Percentiles rank a stretch among this genome's conserved stretches.
Evolutionary conservation across 192 early-diverging fungal species (phyloP).

Genomic region (Chytriomyces hyalinus): DNA sequence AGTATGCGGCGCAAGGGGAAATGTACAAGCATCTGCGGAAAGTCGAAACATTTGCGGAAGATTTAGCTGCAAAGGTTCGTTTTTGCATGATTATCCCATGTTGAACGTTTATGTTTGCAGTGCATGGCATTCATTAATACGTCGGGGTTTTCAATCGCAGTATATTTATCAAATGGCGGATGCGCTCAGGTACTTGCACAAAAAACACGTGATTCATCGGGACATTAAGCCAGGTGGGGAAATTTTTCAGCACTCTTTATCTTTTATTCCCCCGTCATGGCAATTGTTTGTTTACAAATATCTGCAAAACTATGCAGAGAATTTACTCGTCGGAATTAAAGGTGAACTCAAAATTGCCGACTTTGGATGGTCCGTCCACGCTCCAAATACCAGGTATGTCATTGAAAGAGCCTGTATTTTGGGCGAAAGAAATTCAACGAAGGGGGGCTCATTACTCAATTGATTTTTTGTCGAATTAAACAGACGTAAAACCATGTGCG

Average conservation of each 20-base stretch:
- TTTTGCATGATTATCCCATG: conserved; percentile 14
- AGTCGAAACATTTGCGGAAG: conserved; percentile 74
- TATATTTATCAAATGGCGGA: conserved; percentile 89
- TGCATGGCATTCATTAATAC: not conserved
- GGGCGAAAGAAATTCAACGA: too few relatives aligned
- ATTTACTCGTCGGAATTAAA: conserved; percentile 81
- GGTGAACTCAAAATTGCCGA: conserved; percentile 95
- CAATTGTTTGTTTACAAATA: not conserved
- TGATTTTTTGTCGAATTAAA: conserved; percentile 10
- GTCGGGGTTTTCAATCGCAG: conserved; percentile 41
- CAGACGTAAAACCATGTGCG: conserved; percentile 87
- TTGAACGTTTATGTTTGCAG: not conserved
- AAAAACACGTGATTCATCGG: conserved; percentile 90
- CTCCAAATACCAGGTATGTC: conserved; percentile 63
- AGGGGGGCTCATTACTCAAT: not conserved
- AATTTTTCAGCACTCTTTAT: too few relatives aligned
- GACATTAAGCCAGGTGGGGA: conserved; percentile 86
- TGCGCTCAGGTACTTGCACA: conserved; percentile 85
- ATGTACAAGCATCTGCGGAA: conserved; percentile 84
- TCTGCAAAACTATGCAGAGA: conserved; percentile 56
- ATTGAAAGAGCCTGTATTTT: conserved; percentile 1
- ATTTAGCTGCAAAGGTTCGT: conserved; percentile 70
- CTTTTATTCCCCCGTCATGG: not conserved
- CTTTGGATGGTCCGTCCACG: conserved; percentile 97
- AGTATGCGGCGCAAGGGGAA: conserved; percentile 94